Conservation (phyloP, 2,329 filamentous ascomycete genomes). For the Aspergillaceae sp. region DNA sequence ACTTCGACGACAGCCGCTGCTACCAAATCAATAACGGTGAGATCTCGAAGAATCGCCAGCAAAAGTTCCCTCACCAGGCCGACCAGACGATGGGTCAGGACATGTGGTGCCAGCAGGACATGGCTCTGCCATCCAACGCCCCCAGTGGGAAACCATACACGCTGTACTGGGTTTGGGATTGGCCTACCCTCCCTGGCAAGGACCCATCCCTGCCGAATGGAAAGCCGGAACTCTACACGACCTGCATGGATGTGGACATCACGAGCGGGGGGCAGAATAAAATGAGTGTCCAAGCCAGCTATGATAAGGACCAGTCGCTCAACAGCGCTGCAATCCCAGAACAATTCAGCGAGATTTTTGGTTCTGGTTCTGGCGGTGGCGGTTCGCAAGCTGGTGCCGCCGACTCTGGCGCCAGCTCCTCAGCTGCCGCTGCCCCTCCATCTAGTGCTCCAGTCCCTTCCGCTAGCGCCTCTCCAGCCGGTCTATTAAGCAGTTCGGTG, state of each 20-base stretch:
- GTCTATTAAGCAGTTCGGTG: no score
- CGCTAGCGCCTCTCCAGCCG: background rate
- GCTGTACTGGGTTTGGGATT: conserved; percentile 96
- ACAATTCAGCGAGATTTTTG: conserved; percentile 28
- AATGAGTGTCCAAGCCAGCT: conserved; percentile 11
- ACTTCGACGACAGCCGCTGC: conserved; percentile 87
- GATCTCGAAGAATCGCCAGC: conserved; percentile 53
- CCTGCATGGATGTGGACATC: conserved; percentile 42
- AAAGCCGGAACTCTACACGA: conserved; percentile 41
- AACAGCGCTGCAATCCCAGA: conserved; percentile 32
- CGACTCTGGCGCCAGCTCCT: background rate
- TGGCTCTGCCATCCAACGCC: conserved; percentile 62
- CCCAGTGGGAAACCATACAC: conserved; percentile 61
- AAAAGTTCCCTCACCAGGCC: conserved; percentile 43
- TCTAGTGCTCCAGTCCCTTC: background rate
- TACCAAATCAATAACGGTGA: conserved; percentile 61
- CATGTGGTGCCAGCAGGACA: conserved; percentile 72
- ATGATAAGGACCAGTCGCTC: conserved; percentile 26
- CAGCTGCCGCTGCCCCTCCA: background rate
- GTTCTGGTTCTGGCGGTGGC: background rate
- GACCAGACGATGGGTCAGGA: conserved; percentile 49
- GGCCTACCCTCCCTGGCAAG: conserved; percentile 51
- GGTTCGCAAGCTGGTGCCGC: background rate
- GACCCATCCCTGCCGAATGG: conserved; percentile 31
- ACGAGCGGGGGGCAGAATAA: conserved; percentile 15